phyloP scores from a whole-genome alignment of 257 asterid genomes.

The Solanum stenotomum region DNA sequence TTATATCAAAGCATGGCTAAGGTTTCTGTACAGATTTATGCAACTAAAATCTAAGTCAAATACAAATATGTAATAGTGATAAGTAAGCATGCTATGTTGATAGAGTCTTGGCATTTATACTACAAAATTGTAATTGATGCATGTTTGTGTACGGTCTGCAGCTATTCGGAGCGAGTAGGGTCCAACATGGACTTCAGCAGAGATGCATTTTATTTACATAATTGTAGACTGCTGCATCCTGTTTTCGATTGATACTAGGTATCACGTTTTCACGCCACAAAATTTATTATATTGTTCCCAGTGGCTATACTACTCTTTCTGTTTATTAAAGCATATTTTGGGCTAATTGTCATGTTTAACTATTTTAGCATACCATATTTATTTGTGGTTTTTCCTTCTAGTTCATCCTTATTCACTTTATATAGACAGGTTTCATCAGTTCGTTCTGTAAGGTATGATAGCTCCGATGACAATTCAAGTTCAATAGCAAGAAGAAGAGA shows the following conservation, averaged over 20 bases:
- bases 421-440: slow-evolving; percentile 53
- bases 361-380: background rate
- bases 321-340: background rate
- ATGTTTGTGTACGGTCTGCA: background rate
- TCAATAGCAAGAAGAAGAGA: slow-evolving; percentile 20
- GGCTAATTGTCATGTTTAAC: background rate
- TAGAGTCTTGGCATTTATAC: background rate
- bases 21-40: background rate
- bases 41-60: background rate
- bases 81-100: background rate
- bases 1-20: background rate
- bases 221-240: background rate
- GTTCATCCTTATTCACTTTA: background rate
- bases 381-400: background rate
- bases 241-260: background rate
- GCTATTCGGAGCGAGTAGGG: background rate
- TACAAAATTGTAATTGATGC: background rate
- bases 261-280: background rate
- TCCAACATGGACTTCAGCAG: background rate
- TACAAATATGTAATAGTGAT: background rate
- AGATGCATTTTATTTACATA: background rate
- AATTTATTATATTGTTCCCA: background rate
- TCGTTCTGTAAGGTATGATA: slow-evolving; percentile 40
- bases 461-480: slow-evolving; percentile 51
- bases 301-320: background rate